A percentile compares a stretch with the other conserved stretches of the same genome.
Evolutionary conservation across 192 early-diverging fungal genomes (phyloP).

Genomic region (Entomortierella parvispora): DNA sequence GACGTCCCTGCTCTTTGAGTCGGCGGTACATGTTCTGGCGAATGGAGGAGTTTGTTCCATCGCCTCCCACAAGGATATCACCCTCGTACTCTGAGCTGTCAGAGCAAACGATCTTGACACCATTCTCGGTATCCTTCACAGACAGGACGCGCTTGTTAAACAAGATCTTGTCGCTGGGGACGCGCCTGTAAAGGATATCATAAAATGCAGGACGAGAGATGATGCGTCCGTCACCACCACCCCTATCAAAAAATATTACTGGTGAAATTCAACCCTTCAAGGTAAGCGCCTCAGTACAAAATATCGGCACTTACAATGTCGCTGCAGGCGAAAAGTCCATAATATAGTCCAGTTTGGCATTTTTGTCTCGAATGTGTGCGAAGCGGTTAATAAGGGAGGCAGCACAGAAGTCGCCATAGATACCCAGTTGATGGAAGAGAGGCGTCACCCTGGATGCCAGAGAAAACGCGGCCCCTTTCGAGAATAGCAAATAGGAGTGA

Average conservation of each 20-base stretch:
- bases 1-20: neutral
- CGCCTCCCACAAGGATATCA: constrained; percentile 2
- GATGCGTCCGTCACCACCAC: neutral
- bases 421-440: neutral
- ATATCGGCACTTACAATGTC: neutral
- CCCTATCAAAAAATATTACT: neutral
- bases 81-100: neutral
- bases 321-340: neutral
- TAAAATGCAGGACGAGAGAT: constrained; percentile 13
- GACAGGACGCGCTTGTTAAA: constrained; percentile 17
- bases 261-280: too few relatives aligned
- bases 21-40: neutral
- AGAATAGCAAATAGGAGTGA: neutral
- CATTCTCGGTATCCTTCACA: neutral
- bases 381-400: too few relatives aligned
- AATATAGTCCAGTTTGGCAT: too few relatives aligned
- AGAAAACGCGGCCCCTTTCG: neutral
- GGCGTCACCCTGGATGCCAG: neutral
- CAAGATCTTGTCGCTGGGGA: constrained; percentile 10
- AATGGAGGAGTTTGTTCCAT: constrained; percentile 2
- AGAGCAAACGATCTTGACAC: neutral
- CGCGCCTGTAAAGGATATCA: neutral
- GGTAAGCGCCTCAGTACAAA: neutral
- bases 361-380: too few relatives aligned
- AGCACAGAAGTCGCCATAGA: neutral